Base-by-base conservation (phyloP, 805 yeast genomes). In the Blastobotrys terrestris region DNA sequence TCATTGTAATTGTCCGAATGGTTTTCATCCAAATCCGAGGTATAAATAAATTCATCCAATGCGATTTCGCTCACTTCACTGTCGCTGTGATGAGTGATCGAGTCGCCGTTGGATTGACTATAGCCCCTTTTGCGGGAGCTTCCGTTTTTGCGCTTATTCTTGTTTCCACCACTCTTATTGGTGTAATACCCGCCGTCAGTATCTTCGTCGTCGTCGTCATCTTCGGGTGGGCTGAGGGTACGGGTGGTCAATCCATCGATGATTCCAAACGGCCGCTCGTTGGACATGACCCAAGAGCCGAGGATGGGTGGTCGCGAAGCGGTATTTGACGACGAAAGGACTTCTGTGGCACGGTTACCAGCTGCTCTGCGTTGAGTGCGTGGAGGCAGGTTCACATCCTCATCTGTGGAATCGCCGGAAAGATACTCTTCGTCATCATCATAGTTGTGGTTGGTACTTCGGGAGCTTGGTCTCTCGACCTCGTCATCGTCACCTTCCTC, bases 221-320 rank as follows among this genome's bases (percentile, higher is more conserved):
- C 55, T 50, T 16, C 54, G 43, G 76, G 73, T 2, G 86, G 85
- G 57, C 80, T 72, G 57, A 92, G 72, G 1, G 95, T 85, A 52
- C 97, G 77, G 0, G 98, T 94, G 0, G 96, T 84, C 31, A 88
- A 77, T 3, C 99, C 99, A 67, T 92, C 98, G 63, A 92, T 92
- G 54, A 92, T 89, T 19, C 97, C 95, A 67, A 87, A 89, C 1
- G 96, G 97, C 61, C 88, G 84, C 53, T 69, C 70, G 49, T 80
- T 80, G 49, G 84, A 80, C 3, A 95, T 84, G 39, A 85, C 83
- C 95, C 97, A 92, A 2, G 96, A 85, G 0, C 97, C 98, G 53
- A 92, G 73, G 22, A 87, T 79, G 1, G 99, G 99, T 3, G 98
- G 97, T 51, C 95, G 73, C 56, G 89, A 81, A 50, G 91, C 89